Evolutionary conservation across 495 filamentous ascomycete genomes (phyloP).

Genomic region (Penicillium paxilli): DNA sequence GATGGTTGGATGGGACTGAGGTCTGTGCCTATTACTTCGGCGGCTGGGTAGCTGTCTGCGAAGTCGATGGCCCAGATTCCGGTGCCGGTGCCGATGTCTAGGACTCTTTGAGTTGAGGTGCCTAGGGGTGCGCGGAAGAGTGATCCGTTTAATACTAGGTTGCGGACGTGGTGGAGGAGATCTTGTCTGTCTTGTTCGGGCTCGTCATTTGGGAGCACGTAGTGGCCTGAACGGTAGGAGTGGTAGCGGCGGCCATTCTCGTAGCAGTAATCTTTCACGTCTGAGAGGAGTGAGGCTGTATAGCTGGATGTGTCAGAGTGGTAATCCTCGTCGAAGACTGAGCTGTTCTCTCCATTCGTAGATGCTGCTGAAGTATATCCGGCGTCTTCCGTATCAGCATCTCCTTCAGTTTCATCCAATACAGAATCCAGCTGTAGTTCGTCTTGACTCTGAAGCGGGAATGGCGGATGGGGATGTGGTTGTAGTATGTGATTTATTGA

Average conservation of each 20-base stretch:
- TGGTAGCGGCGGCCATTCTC: constrained; percentile 72
- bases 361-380: constrained; percentile 13
- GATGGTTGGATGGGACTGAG: constrained; percentile 35
- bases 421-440: not conserved
- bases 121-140: constrained; percentile 61
- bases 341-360: constrained; percentile 9
- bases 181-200: constrained; percentile 44
- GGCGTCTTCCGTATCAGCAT: not conserved
- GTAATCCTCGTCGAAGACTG: constrained; percentile 25
- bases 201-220: constrained; percentile 55
- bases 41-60: constrained; percentile 54
- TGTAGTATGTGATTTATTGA: too few relatives aligned
- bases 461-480: not conserved
- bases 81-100: constrained; percentile 69
- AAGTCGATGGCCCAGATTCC: constrained; percentile 66
- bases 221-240: constrained; percentile 61
- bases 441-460: not conserved
- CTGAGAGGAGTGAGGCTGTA: constrained; percentile 25
- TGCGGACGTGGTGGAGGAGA: constrained; percentile 50
- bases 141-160: constrained; percentile 54
- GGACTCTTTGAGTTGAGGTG: constrained; percentile 54
- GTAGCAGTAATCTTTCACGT: constrained; percentile 25
- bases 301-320: constrained; percentile 24
- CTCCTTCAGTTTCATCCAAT: not conserved
- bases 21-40: constrained; percentile 44